These are phyloP conservation scores for Heliamphora ciliata DNA, from an alignment of 179 eudicot species.

Conservation along the genomic window DNA sequence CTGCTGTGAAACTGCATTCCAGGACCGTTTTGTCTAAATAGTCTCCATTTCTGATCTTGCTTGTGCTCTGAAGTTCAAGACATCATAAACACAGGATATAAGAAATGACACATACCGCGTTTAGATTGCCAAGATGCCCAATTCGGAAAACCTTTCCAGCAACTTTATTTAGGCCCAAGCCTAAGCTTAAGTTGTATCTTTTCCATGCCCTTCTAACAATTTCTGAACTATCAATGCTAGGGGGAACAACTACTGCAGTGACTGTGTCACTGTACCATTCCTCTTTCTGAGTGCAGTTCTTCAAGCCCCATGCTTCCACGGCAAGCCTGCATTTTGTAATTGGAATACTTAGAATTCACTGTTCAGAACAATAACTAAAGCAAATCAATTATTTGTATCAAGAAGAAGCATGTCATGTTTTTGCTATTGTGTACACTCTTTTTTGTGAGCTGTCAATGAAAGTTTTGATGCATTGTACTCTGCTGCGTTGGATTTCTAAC, in stretches of 20 bases:
- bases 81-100: background rate
- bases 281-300: conserved; percentile 93
- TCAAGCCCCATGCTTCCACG: conserved; percentile 98
- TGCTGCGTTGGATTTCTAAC: too few species aligned
- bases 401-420: too few species aligned
- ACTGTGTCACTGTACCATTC: conserved; percentile 98
- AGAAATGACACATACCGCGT: conserved; percentile 51
- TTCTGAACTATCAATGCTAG: conserved; percentile 71
- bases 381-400: too few species aligned
- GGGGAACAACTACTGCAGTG: conserved; percentile 85
- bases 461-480: too few species aligned
- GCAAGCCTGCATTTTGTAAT: conserved; percentile 59
- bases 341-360: background rate
- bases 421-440: too few species aligned
- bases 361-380: too few species aligned
- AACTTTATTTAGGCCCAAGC: conserved; percentile 95
- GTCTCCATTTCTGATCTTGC: background rate
- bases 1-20: background rate
- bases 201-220: conserved; percentile 81
- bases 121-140: conserved; percentile 92
- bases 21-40: background rate
- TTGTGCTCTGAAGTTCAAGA: background rate
- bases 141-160: conserved; percentile 99
- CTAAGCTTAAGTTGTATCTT: conserved; percentile 92
- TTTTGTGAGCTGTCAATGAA: too few species aligned